A percentile compares a stretch with the other conserved stretches of the same genome.
phyloP scores from a whole-genome alignment of 805 yeast species.

The Wickerhamomyces alni region DNA sequence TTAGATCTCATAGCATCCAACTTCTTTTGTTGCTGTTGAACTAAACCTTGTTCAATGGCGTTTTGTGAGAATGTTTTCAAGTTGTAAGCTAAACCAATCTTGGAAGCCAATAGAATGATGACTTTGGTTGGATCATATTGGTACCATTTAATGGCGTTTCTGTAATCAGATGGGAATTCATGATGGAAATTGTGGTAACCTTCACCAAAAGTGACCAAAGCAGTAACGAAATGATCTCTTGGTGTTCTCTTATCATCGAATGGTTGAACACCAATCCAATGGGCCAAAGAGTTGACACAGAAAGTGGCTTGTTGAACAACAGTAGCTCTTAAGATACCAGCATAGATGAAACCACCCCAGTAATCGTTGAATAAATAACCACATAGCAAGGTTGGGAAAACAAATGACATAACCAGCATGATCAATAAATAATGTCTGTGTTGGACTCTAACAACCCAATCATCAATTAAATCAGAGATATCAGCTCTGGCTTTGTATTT shows the following conservation, averaged over 20 bases:
- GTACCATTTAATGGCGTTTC: constrained; percentile 84
- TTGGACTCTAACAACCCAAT: constrained; percentile 76
- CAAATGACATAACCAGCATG: constrained; percentile 55
- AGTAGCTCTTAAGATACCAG: constrained; percentile 64
- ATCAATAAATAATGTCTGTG: constrained; percentile 67
- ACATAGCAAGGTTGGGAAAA: constrained; percentile 55
- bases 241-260: constrained; percentile 86
- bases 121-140: constrained; percentile 82
- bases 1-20: constrained; percentile 54
- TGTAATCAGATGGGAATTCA: constrained; percentile 84
- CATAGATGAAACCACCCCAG: constrained; percentile 70
- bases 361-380: constrained; percentile 55
- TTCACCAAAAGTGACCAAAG: constrained; percentile 81
- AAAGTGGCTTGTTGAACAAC: constrained; percentile 80
- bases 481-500: constrained; percentile 55
- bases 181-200: constrained; percentile 90
- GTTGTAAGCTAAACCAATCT: constrained; percentile 61
- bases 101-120: constrained; percentile 50
- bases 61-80: constrained; percentile 72
- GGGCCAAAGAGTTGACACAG: constrained; percentile 82
- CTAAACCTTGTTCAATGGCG: constrained; percentile 75
- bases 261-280: constrained; percentile 82
- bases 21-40: constrained; percentile 81
- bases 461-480: constrained; percentile 69
- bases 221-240: constrained; percentile 75